Evolutionary conservation across 148 eudicot genomes (phyloP).

Genomic region (Amaranthus cruentus): DNA sequence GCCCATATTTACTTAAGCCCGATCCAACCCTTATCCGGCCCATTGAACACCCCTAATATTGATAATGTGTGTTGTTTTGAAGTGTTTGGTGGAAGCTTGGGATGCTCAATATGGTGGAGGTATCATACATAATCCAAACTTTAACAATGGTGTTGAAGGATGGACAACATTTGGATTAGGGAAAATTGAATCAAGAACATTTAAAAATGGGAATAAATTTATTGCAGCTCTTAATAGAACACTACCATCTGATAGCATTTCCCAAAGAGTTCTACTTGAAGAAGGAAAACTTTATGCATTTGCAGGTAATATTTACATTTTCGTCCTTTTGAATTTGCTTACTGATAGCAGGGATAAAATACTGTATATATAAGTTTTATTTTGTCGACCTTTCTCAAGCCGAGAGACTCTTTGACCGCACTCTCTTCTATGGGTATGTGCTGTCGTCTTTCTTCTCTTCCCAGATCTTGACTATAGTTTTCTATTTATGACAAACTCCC

Average conservation of each 20-base stretch:
- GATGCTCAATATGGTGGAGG: constrained; percentile 53
- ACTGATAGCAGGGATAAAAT: too few species aligned
- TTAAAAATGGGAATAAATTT: constrained; percentile 37
- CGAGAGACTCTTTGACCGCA: too few species aligned
- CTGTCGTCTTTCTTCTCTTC: too few species aligned
- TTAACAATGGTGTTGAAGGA: constrained; percentile 32
- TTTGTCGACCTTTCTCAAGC: background rate
- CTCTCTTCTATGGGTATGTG: too few species aligned
- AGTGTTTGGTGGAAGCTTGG: constrained; percentile 50
- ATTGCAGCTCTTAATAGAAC: constrained; percentile 41
- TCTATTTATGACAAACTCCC: too few species aligned
- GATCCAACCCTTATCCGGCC: too few species aligned
- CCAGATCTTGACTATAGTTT: too few species aligned
- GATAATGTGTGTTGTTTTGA: constrained; percentile 5
- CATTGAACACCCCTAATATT: too few species aligned
- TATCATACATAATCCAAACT: constrained; percentile 39
- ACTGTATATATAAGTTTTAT: background rate
- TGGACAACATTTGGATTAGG: constrained; percentile 42
- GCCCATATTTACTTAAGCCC: too few species aligned
- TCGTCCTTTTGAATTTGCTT: too few species aligned
- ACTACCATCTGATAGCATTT: constrained; percentile 33
- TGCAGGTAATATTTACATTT: constrained; percentile 34
- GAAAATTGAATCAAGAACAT: constrained; percentile 24
- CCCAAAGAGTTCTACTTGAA: constrained; percentile 33
- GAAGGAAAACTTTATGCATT: constrained; percentile 40